phyloP scores from a whole-genome alignment of 257 asterid species.

The Penstemon newberryi region DNA sequence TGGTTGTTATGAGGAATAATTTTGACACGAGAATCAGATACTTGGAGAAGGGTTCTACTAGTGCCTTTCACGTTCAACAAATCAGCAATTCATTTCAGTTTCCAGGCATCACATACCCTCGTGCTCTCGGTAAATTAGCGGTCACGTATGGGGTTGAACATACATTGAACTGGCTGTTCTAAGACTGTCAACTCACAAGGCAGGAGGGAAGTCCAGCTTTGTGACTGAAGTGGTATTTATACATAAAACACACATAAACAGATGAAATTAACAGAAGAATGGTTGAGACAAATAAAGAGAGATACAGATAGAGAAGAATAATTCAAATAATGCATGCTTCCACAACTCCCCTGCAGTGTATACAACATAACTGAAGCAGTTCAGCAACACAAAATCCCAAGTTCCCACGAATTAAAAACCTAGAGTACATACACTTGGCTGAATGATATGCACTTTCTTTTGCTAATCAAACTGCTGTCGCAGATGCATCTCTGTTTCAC shows the following conservation, averaged over 20 bases:
- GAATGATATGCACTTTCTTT: background rate
- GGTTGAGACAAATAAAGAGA: background rate
- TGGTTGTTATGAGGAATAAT: too few species aligned
- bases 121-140: too few species aligned
- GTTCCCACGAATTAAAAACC: background rate
- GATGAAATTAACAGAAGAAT: background rate
- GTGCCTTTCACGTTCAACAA: too few species aligned
- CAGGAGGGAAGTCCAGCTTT: too few species aligned
- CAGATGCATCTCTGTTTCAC: constrained; percentile 97
- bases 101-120: too few species aligned
- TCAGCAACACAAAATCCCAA: background rate
- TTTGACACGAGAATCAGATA: too few species aligned
- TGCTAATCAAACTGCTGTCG: constrained; percentile 93
- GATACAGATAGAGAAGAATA: background rate
- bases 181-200: too few species aligned
- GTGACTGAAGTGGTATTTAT: too few species aligned
- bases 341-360: background rate
- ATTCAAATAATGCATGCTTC: background rate
- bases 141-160: too few species aligned
- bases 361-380: background rate
- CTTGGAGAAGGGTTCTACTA: too few species aligned
- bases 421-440: background rate
- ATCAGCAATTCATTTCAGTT: too few species aligned
- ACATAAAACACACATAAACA: background rate
- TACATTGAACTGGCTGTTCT: too few species aligned